Base-by-base conservation (phyloP, 495 filamentous ascomycete genomes). In the Chaetomium fimeti region DNA sequence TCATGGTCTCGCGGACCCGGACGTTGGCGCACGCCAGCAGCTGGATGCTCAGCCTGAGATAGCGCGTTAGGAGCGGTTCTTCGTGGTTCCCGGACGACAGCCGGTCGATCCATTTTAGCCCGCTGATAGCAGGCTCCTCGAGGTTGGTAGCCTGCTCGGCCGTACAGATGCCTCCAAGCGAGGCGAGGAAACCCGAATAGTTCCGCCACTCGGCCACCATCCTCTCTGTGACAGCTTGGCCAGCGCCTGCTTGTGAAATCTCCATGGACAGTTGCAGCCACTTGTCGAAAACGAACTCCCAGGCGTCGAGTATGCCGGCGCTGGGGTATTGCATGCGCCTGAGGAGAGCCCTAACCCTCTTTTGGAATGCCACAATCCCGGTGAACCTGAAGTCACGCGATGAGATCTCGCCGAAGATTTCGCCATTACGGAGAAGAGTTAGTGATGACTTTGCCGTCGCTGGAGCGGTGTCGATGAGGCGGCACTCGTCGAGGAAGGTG, bases 331-430 rank as follows among this genome's bases (percentile, higher is more conserved):
- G 79, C 78, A 88, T 86, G 57, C 83, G 82, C 22, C 83, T 75
- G 42, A 88, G 65, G 13, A 87, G 76, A 16, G 72, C 77, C 32
- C 85, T 79, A 29, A 85, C 78, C 20, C 86, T 77, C 63, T 87
- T 88, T 64, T 88, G 86, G 69, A 88, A 88, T 16, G 85, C 86
- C 18, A 88, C 87, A 29, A 87, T 71, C 3, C 86, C 86, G 24
- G 86, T 88, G 56, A 88, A 85, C 43, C 83, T 77, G 71, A 88
- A 88, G 15, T 81, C 81, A 53, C 82, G 82, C 2, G 87, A 83
- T 11, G 85, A 83, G 56, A 88, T 81, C 68, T 88, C 85, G 36
- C 77, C 71, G 66, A 86, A 88, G 20, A 86, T 75, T 7, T 86
- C 84, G 60, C 80, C 76, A 57, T 88, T 88, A 32, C 85, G 79